Percentiles rank a stretch among this genome's conserved stretches.
Conservation (phyloP, 345 rosid genomes). For the Populus davidiana region DNA sequence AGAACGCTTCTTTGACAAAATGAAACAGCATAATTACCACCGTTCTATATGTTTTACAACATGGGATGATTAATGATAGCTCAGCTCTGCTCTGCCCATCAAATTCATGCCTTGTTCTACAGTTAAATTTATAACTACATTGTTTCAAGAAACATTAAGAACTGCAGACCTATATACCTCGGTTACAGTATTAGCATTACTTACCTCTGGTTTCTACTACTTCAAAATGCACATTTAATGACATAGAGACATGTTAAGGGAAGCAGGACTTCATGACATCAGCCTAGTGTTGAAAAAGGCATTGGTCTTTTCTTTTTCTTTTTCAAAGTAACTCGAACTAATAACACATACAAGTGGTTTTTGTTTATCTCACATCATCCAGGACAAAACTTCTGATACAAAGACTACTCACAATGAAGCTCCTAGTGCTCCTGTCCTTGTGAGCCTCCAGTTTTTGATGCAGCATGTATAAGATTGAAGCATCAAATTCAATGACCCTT, state of each 20-base stretch:
- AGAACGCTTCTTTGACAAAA: neutral
- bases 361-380: neutral
- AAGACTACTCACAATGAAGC: slow-evolving; percentile 45
- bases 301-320: neutral
- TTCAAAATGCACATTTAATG: neutral
- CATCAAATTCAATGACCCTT: slow-evolving; percentile 64
- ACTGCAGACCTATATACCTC: neutral
- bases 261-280: neutral
- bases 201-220: neutral
- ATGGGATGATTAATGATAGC: neutral
- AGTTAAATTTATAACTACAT: neutral
- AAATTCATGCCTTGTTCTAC: neutral
- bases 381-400: neutral
- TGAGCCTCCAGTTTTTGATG: slow-evolving; percentile 45
- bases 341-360: neutral
- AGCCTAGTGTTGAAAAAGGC: neutral
- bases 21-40: neutral
- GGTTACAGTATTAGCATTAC: neutral
- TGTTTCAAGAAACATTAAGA: neutral
- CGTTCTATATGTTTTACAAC: neutral
- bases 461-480: slow-evolving; percentile 45
- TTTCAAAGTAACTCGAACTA: neutral
- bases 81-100: neutral
- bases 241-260: neutral
- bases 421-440: slow-evolving; percentile 44